phyloP scores from a whole-genome alignment of 2,329 filamentous ascomycete species.

The Davidsoniella neocaledoniae region DNA sequence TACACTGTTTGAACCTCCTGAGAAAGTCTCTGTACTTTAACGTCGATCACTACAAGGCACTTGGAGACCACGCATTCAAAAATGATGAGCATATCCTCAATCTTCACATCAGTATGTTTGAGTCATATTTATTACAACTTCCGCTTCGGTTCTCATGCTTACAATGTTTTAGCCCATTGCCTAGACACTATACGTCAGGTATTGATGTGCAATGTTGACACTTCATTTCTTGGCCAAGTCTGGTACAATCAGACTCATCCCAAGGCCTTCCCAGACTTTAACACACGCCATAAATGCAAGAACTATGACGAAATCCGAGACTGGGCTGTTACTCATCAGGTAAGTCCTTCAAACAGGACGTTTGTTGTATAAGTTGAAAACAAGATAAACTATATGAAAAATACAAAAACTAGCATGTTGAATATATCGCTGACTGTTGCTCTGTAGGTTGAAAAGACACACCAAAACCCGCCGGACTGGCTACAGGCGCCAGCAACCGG shows the following conservation, averaged over 20 bases:
- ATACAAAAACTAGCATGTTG: not conserved
- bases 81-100: slow-evolving; percentile 38
- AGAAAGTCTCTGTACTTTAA: slow-evolving; percentile 43
- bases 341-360: slow-evolving; percentile 12
- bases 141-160: too few species aligned
- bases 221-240: slow-evolving; percentile 42
- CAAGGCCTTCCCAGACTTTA: slow-evolving; percentile 42
- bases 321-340: slow-evolving; percentile 39
- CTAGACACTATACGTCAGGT: slow-evolving; percentile 44
- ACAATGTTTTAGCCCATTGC: slow-evolving; percentile 31
- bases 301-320: slow-evolving; percentile 35
- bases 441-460: slow-evolving; percentile 7
- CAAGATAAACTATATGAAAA: not conserved
- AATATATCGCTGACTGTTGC: not conserved
- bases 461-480: slow-evolving; percentile 10
- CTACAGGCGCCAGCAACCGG: slow-evolving; percentile 4
- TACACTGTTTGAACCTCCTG: slow-evolving; percentile 45
- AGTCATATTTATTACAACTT: too few species aligned
- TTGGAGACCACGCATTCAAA: slow-evolving; percentile 34
- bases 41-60: slow-evolving; percentile 36
- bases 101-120: slow-evolving; percentile 33
- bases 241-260: slow-evolving; percentile 33
- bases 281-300: slow-evolving; percentile 40
- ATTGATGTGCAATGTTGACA: slow-evolving; percentile 45
- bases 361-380: not conserved